Conservation (phyloP, 2,329 filamentous ascomycete species). For the Aspergillus texensis region DNA sequence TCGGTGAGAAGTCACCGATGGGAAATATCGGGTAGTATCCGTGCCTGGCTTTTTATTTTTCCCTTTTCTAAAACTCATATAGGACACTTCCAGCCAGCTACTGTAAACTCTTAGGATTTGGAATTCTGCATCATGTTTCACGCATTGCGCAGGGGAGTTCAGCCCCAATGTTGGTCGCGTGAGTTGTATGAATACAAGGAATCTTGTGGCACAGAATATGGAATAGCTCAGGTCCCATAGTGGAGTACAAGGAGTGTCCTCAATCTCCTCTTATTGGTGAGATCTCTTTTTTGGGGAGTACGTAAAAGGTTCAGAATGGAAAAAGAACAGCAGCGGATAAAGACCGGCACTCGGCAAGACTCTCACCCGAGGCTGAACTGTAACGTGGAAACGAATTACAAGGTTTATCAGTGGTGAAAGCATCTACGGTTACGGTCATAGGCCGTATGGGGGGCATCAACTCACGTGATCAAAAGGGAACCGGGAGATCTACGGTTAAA, state of each 20-base stretch:
- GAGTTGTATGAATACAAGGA: neutral
- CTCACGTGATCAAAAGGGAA: slow-evolving; percentile 1
- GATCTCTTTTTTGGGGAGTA: neutral
- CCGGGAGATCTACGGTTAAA: slow-evolving; percentile 12
- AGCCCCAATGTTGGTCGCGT: neutral
- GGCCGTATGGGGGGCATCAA: neutral
- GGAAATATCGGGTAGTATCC: neutral
- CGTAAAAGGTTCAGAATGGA: neutral
- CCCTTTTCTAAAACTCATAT: neutral
- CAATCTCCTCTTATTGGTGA: neutral
- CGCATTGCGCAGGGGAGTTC: neutral
- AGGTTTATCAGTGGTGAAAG: neutral
- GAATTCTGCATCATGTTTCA: neutral
- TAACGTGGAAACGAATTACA: neutral
- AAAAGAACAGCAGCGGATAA: neutral
- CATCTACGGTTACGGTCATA: neutral
- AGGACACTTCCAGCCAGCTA: neutral
- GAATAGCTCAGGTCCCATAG: neutral
- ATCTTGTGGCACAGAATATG: neutral
- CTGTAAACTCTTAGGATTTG: neutral
- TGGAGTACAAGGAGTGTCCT: neutral
- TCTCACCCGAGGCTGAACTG: neutral
- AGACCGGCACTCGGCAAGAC: neutral
- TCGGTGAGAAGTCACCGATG: neutral
- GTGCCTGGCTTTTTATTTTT: neutral